Conservation (phyloP, 345 rosid species). For the Corchorus capsularis region DNA sequence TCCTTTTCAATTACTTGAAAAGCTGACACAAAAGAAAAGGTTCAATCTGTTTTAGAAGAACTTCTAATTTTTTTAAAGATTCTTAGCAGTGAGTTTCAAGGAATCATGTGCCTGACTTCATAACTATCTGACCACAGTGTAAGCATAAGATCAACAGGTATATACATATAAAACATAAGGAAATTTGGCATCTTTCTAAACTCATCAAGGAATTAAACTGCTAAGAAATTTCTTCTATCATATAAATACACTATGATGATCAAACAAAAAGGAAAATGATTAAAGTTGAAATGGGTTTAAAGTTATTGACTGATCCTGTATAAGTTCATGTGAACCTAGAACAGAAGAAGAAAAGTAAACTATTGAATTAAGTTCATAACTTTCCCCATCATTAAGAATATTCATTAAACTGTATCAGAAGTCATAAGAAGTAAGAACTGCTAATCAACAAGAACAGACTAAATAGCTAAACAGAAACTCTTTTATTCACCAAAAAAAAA, state of each 20-base stretch:
- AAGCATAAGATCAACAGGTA: not conserved
- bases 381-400: not conserved
- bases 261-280: not conserved
- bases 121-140: not conserved
- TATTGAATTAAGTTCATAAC: conserved; percentile 2
- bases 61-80: not conserved
- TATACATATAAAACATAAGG: not conserved
- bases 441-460: not conserved
- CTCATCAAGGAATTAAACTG: not conserved
- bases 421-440: not conserved
- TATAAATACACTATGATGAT: not conserved
- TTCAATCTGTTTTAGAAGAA: conserved; percentile 4
- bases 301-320: not conserved
- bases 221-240: not conserved
- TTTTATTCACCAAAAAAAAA: too few relatives aligned
- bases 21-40: conserved; percentile 45
- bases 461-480: not conserved
- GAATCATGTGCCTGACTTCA: not conserved
- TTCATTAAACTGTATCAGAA: not conserved
- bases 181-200: not conserved
- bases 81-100: not conserved
- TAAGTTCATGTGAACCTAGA: not conserved
- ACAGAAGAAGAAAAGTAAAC: not conserved
- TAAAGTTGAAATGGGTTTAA: not conserved
- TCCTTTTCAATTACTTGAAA: conserved; percentile 62